Percentiles rank a stretch among this genome's conserved stretches.
These are phyloP conservation scores for Glomus cerebriforme DNA, from an alignment of 192 early-diverging fungal genomes.

Conservation along the genomic window DNA sequence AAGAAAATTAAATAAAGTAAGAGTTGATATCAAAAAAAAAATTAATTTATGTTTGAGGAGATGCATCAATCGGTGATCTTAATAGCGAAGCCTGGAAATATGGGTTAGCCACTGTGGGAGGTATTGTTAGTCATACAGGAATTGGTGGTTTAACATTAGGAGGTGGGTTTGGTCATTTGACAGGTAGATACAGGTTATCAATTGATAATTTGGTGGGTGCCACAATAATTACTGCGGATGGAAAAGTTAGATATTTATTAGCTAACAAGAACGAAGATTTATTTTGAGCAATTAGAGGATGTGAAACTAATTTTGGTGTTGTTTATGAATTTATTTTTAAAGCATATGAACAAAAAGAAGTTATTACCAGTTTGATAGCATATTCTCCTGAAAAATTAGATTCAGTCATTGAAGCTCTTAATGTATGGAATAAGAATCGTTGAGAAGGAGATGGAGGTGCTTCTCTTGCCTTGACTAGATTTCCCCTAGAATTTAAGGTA, in stretches of 20 bases:
- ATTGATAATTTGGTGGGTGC: conserved; percentile 47
- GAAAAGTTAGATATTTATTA: conserved; percentile 34
- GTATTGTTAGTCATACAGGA: conserved; percentile 37
- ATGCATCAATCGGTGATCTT: conserved; percentile 38
- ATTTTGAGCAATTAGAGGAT: too few species aligned
- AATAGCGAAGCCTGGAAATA: conserved; percentile 30
- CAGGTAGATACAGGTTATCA: conserved; percentile 38
- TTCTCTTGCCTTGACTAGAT: too few species aligned
- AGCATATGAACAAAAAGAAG: too few species aligned
- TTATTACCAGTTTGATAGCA: too few species aligned
- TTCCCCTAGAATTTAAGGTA: background rate
- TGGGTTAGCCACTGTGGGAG: conserved; percentile 34
- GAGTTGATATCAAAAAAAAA: too few species aligned
- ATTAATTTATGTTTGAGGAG: conserved; percentile 42
- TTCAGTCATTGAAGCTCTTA: conserved; percentile 32
- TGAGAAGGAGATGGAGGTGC: too few species aligned
- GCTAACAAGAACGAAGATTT: conserved; percentile 33
- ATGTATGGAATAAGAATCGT: conserved; percentile 11
- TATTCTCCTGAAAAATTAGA: too few species aligned
- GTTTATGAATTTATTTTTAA: too few species aligned
- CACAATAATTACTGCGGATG: conserved; percentile 46
- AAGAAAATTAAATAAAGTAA: too few species aligned
- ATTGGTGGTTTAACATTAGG: conserved; percentile 44
- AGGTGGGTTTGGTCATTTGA: conserved; percentile 48
- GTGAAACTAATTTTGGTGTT: too few species aligned